Percentiles rank a stretch among this genome's conserved stretches.
Conservation (phyloP, 2,329 filamentous ascomycete genomes). For the Dryadomyces sulphureus region DNA sequence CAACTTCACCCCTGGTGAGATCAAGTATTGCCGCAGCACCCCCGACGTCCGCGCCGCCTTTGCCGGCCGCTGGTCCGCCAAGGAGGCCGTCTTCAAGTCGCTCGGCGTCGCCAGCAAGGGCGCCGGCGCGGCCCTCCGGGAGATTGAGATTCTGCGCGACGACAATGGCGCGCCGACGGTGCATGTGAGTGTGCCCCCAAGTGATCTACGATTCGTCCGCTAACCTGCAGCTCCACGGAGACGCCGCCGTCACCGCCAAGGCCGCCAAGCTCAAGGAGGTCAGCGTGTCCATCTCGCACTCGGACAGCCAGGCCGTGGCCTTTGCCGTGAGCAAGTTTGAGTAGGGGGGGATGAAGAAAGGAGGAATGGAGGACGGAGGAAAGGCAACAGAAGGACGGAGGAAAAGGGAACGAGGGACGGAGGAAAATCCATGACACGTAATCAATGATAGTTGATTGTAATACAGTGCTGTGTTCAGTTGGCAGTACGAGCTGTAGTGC, state of each 20-base stretch:
- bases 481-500: too few species aligned
- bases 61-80: constrained; percentile 90
- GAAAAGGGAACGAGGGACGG: too few species aligned
- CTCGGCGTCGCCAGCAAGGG: constrained; percentile 77
- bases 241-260: constrained; percentile 70
- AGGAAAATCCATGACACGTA: too few species aligned
- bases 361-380: not conserved
- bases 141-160: constrained; percentile 82
- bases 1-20: constrained; percentile 80
- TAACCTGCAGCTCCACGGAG: constrained; percentile 58
- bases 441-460: not conserved
- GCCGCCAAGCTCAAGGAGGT: constrained; percentile 78
- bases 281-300: constrained; percentile 90
- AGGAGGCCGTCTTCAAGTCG: constrained; percentile 98
- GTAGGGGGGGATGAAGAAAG: not conserved
- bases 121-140: constrained; percentile 76
- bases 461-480: not conserved
- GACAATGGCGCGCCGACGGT: constrained; percentile 73
- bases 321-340: constrained; percentile 78
- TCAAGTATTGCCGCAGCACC: constrained; percentile 67
- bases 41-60: constrained; percentile 66
- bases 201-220: not conserved
- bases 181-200: constrained; percentile 43
- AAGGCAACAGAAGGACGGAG: not conserved
- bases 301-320: constrained; percentile 83